Percentiles rank a stretch among this genome's conserved stretches.
Conservation (phyloP, 2,329 filamentous ascomycete genomes). For the Aspergillus unguis region DNA sequence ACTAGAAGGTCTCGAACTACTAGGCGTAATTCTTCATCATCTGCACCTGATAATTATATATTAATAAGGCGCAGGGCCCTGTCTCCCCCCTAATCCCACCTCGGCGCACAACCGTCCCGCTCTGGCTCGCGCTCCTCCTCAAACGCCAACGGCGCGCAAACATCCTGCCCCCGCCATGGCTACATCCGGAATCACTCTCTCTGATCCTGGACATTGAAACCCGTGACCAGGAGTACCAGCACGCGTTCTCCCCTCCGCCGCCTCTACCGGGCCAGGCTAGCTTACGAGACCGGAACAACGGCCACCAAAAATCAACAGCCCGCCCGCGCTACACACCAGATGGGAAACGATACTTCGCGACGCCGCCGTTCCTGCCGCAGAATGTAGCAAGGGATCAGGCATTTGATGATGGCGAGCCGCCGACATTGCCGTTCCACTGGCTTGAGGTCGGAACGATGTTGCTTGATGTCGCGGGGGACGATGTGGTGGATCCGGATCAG, state of each 20-base stretch:
- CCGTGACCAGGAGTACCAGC: constrained; percentile 56
- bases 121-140: constrained; percentile 92
- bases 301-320: constrained; percentile 21
- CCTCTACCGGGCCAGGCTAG: constrained; percentile 54
- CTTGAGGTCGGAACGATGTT: constrained; percentile 85
- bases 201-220: constrained; percentile 80
- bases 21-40: constrained; percentile 65
- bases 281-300: constrained; percentile 20
- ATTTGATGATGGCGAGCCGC: constrained; percentile 33
- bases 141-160: constrained; percentile 93
- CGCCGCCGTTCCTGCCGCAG: constrained; percentile 74
- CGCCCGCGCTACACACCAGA: constrained; percentile 36
- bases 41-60: background rate
- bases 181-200: constrained; percentile 70
- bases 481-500: constrained; percentile 70
- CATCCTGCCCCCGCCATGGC: constrained; percentile 87
- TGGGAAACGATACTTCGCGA: constrained; percentile 42
- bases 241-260: constrained; percentile 74
- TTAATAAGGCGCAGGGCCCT: constrained; percentile 58
- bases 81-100: constrained; percentile 76
- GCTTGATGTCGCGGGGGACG: constrained; percentile 78
- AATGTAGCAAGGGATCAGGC: constrained; percentile 66
- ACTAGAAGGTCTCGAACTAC: constrained; percentile 77
- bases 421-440: constrained; percentile 83
- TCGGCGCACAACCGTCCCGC: constrained; percentile 71